Base-by-base conservation (phyloP, 495 filamentous ascomycete genomes). In the Cercophora samala region DNA sequence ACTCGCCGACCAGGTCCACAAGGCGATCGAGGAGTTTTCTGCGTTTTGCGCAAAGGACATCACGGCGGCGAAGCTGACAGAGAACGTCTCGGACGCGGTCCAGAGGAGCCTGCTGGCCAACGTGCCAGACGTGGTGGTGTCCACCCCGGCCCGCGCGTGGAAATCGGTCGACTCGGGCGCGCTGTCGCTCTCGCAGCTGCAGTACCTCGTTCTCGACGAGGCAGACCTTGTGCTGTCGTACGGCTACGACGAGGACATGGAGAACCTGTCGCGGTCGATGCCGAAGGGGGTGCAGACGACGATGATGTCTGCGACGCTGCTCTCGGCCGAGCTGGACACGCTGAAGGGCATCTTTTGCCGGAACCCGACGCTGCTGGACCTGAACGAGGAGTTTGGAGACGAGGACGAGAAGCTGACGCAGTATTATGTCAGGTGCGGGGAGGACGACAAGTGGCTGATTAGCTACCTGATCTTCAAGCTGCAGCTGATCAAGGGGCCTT, bases 391-490 rank as follows among this genome's bases (percentile, higher is more conserved):
- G 19, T 81, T 84, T 58, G 90, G 91, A 63, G 87, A 89, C 19
- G 87, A 91, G 65, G 86, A 88, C 32, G 87, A 85, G 64, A 88
- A 86, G 29, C 83, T 98, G 13, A 91, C 84, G 61, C 95, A 99
- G 77, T 97, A 91, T 74, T 86, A 93, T 42, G 91, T 97, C 62
- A 91, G 85, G 84, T 32, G 70, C 90, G 88, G 76, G 25, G 96
- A 98, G 79, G 95, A 98, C 64, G 95, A 98, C 72, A 99, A 99
- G 72, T 99, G 97, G 78, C 82, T 99, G 32, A 82, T 99, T 23
- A 85, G 89, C 22, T 98, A 97, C 73, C 89, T 97, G 62, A 93
- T 98, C 72, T 94, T 97, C 81, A 96, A 96, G 77, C 84, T 98
- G 9, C 91, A 96, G 78, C 80, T 98, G 19, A 88, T 99, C 75